Base-by-base conservation (phyloP, 1,284 basidiomycete species). In the Ustanciosporium gigantosporum region DNA sequence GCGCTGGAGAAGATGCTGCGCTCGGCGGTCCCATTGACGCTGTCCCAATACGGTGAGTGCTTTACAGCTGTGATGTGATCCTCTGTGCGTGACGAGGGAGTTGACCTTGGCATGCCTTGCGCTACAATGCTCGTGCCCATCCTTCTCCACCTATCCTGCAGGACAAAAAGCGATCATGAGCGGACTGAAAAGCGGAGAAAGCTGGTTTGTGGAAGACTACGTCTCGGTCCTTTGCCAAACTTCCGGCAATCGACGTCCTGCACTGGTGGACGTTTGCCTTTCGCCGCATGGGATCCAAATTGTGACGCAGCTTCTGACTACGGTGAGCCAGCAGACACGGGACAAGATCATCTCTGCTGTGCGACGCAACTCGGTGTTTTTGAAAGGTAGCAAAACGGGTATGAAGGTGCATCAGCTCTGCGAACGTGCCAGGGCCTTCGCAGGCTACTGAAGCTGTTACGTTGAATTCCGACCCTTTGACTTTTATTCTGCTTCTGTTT, bases 271-370 rank as follows among this genome's bases (percentile, higher is more conserved):
- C 31, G 47, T 77, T n/a, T 70, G 66, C 19, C 49, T 65, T 4
- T 51, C 66, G 2, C 48, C 71, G 50, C 66, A 77, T 20, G 75
- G 75, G 3, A 52, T 75, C 14, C 74, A 76, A 41, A 73, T 77
- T 35, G 56, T 77, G 11, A 72, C 73, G n/a, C 67, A 69, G 61
- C 73, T 77, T n/a, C 55, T 77, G 34, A 77, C 74, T n/a, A 57
- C 68, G 32, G 61, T 70, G 32, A 31, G 45, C 9, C 48, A 46
- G 19, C 50, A 58, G 24, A 56, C 60, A 24, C 68, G 75, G 23
- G 65, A 66, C 5, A 46, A 52, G 4, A 66, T 76, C 58, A 70
- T 77, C 38, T 49, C 60, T 32, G 59, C 66, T 7, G 74, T 77
- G 24, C 66, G 71, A 25, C 61, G 62, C 47, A 72, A 76, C 43